Evolutionary conservation across 2,329 filamentous ascomycete species (phyloP).

Genomic region (Aplosporella prunicola): DNA sequence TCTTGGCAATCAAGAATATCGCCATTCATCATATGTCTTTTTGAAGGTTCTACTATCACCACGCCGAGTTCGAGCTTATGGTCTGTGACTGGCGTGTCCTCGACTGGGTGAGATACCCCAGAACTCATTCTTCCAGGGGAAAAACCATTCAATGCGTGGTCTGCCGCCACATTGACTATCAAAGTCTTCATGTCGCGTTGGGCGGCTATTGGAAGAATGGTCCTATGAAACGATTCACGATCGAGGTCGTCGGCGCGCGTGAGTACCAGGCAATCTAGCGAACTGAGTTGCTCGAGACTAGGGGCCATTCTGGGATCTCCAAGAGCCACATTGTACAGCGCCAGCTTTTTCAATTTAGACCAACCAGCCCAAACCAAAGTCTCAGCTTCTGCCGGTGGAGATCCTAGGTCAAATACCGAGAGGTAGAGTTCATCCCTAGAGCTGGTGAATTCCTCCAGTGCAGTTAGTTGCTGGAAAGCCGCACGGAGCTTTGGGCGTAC

Average conservation of each 20-base stretch:
- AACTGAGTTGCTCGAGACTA: slow-evolving; percentile 25
- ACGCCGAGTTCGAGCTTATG: too few relatives aligned
- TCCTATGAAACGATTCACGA: slow-evolving; percentile 33
- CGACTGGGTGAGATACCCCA: slow-evolving; percentile 17
- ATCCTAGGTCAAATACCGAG: slow-evolving; percentile 16
- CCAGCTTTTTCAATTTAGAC: slow-evolving; percentile 34
- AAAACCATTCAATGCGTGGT: slow-evolving; percentile 12
- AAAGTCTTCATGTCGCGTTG: slow-evolving; percentile 16
- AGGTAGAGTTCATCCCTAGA: slow-evolving; percentile 40
- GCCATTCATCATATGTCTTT: slow-evolving; percentile 31
- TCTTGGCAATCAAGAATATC: slow-evolving; percentile 29
- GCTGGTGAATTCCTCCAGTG: slow-evolving; percentile 41
- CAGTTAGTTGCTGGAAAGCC: slow-evolving; percentile 36
- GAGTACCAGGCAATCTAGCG: slow-evolving; percentile 36
- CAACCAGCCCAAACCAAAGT: slow-evolving; percentile 36
- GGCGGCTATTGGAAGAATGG: slow-evolving; percentile 23
- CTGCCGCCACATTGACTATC: slow-evolving; percentile 15
- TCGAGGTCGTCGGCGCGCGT: slow-evolving; percentile 30
- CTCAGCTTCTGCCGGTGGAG: slow-evolving; percentile 10
- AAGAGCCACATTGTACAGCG: slow-evolving; percentile 35
- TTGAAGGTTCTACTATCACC: slow-evolving; percentile 34
- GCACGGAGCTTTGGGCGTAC: slow-evolving; percentile 33
- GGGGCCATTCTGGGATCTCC: slow-evolving; percentile 23
- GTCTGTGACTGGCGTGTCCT: too few relatives aligned
- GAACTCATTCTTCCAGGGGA: slow-evolving; percentile 21